phyloP scores from a whole-genome alignment of 2,329 filamentous ascomycete species.

The Xylaria sp. region DNA sequence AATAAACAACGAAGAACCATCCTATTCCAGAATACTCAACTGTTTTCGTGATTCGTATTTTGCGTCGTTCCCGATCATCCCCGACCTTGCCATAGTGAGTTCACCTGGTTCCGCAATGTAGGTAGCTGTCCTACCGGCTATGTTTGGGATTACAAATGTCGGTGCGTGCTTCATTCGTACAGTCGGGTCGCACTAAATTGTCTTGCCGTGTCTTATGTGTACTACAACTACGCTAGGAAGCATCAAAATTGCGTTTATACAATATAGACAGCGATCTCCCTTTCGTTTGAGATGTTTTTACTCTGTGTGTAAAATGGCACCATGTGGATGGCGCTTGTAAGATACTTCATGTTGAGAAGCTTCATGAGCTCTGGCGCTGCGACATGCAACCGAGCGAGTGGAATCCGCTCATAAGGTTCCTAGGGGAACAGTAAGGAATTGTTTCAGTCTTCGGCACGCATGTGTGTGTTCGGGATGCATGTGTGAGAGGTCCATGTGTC shows the following conservation, averaged over 20 bases:
- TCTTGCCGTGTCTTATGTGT: neutral
- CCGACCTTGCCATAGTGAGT: neutral
- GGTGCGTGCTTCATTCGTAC: too few species aligned
- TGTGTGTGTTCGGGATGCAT: neutral
- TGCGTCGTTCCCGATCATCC: neutral
- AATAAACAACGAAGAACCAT: slow-evolving; percentile 27
- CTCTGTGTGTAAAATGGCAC: neutral
- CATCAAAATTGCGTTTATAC: neutral
- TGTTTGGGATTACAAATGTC: neutral
- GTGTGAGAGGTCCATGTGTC: neutral
- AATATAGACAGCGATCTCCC: neutral
- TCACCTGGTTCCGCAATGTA: neutral
- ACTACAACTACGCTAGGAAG: neutral
- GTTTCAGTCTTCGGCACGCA: neutral
- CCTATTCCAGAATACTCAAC: neutral
- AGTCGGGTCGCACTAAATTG: neutral
- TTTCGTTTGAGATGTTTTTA: neutral
- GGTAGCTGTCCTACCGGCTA: too few species aligned
- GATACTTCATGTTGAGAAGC: neutral
- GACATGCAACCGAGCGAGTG: neutral
- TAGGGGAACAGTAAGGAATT: neutral
- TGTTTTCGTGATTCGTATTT: neutral
- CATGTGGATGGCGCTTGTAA: neutral
- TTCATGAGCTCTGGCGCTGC: neutral
- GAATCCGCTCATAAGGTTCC: neutral